Evolutionary conservation across 768 basidiomycete species (phyloP), one percentile per base, ranked within the genome.

Genomic region (Basidioascus undulatus): DNA sequence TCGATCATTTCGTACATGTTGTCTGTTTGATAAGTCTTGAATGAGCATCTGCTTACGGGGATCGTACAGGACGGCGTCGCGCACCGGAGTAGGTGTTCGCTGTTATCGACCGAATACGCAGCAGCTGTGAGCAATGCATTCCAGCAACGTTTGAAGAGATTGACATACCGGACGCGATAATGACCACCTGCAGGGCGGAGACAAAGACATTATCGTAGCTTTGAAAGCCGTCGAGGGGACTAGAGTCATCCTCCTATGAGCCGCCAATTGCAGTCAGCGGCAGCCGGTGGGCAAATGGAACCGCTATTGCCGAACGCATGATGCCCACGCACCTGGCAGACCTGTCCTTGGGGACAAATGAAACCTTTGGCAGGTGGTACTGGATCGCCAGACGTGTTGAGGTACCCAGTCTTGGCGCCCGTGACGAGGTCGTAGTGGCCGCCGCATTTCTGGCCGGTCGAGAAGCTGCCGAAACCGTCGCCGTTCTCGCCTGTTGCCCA

Each of bases 1-100:
- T 83, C 80, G 54, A 92, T 78, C 63, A 79, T 74, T 15, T 59
- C 52, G 57, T 92, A 94, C 86, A 92, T 92, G 46, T n/a, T n/a
- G n/a, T n/a, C n/a, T n/a, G n/a, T n/a, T n/a, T n/a, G n/a, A n/a
- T n/a, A n/a, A 13, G 15, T 32, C 8, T n/a, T 20, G 39, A n/a
- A 23, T 4, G n/a, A 5, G 10, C 6, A 9, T n/a, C 3, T 16
- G 20, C 43, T 34, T 31, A 48, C 45, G 3, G 53, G 51, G 23
- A 53, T n/a, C n/a, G n/a, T n/a, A n/a, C n/a, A n/a, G n/a, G n/a
- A n/a, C n/a, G n/a, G n/a, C n/a, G n/a, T n/a, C n/a, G n/a, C n/a
- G n/a, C n/a, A n/a, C n/a, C n/a, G n/a, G n/a, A n/a, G n/a, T n/a
- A n/a, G n/a, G n/a, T n/a, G n/a, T n/a, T n/a, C n/a, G n/a, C n/a